phyloP scores from a whole-genome alignment of 805 yeast species.

The Metschnikowia continentalis region DNA sequence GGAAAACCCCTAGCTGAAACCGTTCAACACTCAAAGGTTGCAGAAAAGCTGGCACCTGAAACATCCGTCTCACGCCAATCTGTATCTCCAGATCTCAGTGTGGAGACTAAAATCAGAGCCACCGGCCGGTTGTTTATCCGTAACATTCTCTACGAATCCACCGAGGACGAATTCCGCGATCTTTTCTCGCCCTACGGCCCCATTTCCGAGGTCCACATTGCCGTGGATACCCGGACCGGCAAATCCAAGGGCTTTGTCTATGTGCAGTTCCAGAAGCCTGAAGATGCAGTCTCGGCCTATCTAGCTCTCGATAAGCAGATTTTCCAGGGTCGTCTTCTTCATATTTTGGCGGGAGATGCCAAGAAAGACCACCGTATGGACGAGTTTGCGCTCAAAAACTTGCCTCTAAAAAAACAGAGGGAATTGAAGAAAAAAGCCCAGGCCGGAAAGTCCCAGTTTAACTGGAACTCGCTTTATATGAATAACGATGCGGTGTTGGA shows the following conservation, averaged over 20 bases:
- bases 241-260: constrained; percentile 92
- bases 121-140: constrained; percentile 86
- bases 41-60: too few relatives aligned
- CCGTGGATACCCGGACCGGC: constrained; percentile 86
- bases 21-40: too few relatives aligned
- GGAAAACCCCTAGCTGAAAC: too few relatives aligned
- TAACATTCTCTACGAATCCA: constrained; percentile 74
- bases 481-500: constrained; percentile 89
- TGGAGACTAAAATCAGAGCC: constrained; percentile 47
- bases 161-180: constrained; percentile 70
- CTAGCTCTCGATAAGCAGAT: constrained; percentile 74
- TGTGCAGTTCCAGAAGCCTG: constrained; percentile 61
- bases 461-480: constrained; percentile 93
- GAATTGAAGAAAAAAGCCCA: constrained; percentile 79
- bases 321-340: constrained; percentile 91
- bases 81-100: background rate
- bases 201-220: constrained; percentile 86
- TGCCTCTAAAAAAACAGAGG: constrained; percentile 88
- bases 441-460: constrained; percentile 82
- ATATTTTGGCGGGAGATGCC: constrained; percentile 79
- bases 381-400: constrained; percentile 84
- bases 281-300: constrained; percentile 75
- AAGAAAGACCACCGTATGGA: constrained; percentile 81
- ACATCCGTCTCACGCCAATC: too few relatives aligned
- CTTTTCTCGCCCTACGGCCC: constrained; percentile 67